Conservation (phyloP, 352 stramenopile species). For the Globisporangium solare region DNA sequence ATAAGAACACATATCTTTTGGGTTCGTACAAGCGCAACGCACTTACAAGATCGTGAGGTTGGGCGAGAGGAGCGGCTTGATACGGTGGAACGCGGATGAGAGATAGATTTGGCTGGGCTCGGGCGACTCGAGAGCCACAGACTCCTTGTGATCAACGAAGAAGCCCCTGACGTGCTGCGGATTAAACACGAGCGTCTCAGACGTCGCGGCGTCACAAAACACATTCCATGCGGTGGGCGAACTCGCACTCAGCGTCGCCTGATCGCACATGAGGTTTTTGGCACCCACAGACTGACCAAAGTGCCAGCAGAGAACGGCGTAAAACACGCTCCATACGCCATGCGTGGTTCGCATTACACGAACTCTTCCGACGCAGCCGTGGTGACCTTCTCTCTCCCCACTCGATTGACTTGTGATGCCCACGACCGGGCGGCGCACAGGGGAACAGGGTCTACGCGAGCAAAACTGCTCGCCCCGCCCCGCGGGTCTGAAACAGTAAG, state of each 20-base stretch:
- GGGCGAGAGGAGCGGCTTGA: constrained; percentile 33
- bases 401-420: neutral
- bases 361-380: neutral
- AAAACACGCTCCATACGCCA: neutral
- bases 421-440: neutral
- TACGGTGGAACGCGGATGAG: constrained; percentile 29
- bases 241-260: constrained; percentile 21
- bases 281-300: neutral
- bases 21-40: neutral
- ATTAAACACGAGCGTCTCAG: constrained; percentile 24
- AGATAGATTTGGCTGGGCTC: constrained; percentile 21
- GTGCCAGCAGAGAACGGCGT: neutral
- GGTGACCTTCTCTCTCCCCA: neutral
- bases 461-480: neutral
- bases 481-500: neutral
- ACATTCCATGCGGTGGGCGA: constrained; percentile 29
- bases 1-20: too few relatives aligned
- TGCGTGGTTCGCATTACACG: neutral
- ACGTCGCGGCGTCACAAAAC: constrained; percentile 17
- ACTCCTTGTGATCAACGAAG: constrained; percentile 19
- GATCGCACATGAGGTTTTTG: constrained; percentile 17
- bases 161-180: constrained; percentile 26
- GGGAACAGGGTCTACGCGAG: neutral
- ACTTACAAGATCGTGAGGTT: constrained; percentile 32
- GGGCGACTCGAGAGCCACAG: constrained; percentile 13